Evolutionary conservation across 768 basidiomycete species (phyloP), one percentile per base, ranked within the genome.

Genomic region (Leccinellum rugosiceps): DNA sequence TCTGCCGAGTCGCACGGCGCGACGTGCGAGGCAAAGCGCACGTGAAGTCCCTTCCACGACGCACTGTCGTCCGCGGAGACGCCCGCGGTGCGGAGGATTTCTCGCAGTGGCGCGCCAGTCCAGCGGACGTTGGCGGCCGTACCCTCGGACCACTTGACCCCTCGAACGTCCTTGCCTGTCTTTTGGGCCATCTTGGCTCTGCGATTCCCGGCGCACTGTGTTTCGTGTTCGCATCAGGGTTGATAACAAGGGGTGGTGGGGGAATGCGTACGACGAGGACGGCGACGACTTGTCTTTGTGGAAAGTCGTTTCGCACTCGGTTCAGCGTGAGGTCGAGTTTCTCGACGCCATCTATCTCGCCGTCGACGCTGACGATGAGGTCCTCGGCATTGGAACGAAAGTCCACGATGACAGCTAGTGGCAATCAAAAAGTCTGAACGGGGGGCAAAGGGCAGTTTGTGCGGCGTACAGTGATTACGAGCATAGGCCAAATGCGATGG

Each of bases 41-140:
- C 82, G 60, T 88, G 86, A 35, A 70, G 61, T 19, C 74, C 70
- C 30, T 56, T 46, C 58, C 66, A 62, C 1, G 62, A 58, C 3
- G 61, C 41, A 49, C 34, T 25, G 50, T 58, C 61, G 35, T 67
- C 69, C 21, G 38, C 2, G 3, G 60, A 31, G 32, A 85, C 72
- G 7, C 79, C 78, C 4, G 73, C 72, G 41, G 75, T 66, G 10
- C 75, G 70, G 57, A 90, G 77, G 28, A 89, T 62, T 54, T 88
- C 82, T 21, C 81, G 75, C 10, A 90, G 69, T 0, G 77, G 75
- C 1, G 81, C 79, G 15, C 88, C 88, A 4, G 78, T 77, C 88
- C 88, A 90, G 56, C 72, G 76, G 62, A 81, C 82, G 67, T 90
- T 90, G 55, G 83, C 82, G 48, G 87, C 81, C n/a, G 85, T 85